Evolutionary conservation across 2,329 filamentous ascomycete genomes (phyloP).

Genomic region (Diaporthe capsici): DNA sequence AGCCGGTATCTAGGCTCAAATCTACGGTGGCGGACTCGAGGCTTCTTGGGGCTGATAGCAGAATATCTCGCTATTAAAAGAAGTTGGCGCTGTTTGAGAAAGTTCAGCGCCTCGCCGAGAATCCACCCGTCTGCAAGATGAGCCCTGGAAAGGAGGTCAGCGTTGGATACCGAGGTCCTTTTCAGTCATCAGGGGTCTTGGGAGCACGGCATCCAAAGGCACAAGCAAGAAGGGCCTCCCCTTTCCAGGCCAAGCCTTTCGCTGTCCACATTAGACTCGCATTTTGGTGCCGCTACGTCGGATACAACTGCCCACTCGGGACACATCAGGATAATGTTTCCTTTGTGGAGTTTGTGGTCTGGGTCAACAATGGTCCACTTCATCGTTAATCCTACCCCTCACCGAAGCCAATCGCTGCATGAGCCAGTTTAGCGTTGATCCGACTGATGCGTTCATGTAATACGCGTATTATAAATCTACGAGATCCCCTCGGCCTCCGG

Average conservation of each 20-base stretch:
- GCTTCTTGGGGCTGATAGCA: not conserved
- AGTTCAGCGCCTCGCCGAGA: not conserved
- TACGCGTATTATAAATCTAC: slow-evolving; percentile 11
- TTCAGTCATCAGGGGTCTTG: not conserved
- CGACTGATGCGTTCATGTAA: not conserved
- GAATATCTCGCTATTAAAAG: slow-evolving; percentile 17
- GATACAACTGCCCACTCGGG: slow-evolving; percentile 16
- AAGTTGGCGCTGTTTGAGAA: no score
- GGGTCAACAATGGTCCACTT: slow-evolving; percentile 6
- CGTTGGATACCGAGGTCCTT: not conserved
- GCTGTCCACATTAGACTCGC: not conserved
- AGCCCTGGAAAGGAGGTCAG: not conserved
- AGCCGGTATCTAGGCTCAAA: not conserved
- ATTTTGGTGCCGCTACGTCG: not conserved
- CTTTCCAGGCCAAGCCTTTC: not conserved
- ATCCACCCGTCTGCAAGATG: not conserved
- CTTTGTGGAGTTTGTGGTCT: slow-evolving; percentile 6
- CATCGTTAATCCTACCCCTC: slow-evolving; percentile 11
- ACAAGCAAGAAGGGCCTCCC: not conserved
- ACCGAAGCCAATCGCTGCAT: not conserved
- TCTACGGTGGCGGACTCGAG: no score
- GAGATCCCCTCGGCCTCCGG: not conserved
- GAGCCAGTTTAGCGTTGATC: not conserved
- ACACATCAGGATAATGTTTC: not conserved
- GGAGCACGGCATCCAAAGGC: not conserved